phyloP scores from a whole-genome alignment of 805 yeast species.

The Candida coquimbonensis region DNA sequence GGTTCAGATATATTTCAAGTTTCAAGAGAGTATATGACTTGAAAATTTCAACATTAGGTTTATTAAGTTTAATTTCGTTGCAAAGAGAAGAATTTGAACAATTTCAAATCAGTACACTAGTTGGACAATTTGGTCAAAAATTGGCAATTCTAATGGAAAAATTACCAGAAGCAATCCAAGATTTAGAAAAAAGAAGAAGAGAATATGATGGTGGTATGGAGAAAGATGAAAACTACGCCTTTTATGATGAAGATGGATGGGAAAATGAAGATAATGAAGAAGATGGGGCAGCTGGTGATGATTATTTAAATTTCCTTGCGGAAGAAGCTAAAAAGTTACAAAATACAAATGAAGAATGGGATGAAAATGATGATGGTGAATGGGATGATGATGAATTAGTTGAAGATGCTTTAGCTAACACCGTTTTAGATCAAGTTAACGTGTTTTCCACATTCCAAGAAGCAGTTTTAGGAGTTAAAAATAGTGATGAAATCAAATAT shows the following conservation, averaged over 20 bases:
- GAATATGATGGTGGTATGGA: conserved; percentile 26
- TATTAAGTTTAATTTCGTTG: conserved; percentile 39
- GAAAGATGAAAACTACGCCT: conserved; percentile 22
- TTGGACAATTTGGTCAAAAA: conserved; percentile 44
- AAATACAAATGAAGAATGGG: conserved; percentile 27
- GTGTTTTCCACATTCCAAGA: conserved; percentile 61
- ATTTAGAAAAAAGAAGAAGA: conserved; percentile 54
- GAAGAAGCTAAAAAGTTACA: conserved; percentile 35
- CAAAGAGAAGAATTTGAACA: conserved; percentile 24
- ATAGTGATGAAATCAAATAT: conserved; percentile 41
- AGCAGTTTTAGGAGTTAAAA: conserved; percentile 42
- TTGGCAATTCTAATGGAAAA: conserved; percentile 47
- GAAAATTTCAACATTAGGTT: conserved; percentile 66
- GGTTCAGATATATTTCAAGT: conserved; percentile 53
- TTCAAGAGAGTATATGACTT: conserved; percentile 73
- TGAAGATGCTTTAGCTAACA: conserved; percentile 76
- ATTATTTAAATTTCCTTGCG: conserved; percentile 42
- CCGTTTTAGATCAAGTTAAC: conserved; percentile 72
- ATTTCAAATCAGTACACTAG: conserved; percentile 29
- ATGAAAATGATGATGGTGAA: conserved; percentile 33
- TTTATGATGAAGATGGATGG: conserved; percentile 22
- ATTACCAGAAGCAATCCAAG: conserved; percentile 66
- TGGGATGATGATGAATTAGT: conserved; percentile 75
- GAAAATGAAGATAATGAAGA: conserved; percentile 28
- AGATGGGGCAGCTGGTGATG: conserved; percentile 30